Base-by-base conservation (phyloP, 257 asterid species). In the Phtheirospermum japonicum region DNA sequence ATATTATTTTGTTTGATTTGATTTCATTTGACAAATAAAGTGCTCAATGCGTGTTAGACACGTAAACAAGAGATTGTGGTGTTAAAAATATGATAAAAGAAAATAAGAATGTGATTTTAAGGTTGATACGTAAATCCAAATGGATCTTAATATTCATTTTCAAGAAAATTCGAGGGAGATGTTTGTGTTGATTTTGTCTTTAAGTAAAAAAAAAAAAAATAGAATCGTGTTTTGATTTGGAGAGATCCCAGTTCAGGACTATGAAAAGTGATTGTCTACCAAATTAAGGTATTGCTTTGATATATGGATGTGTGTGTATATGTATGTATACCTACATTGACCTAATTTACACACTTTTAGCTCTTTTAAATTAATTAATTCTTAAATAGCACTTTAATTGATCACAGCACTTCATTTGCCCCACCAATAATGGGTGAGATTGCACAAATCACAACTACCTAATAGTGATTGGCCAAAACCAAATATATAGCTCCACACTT, bases 401-500 rank as follows among this genome's bases (percentile, higher is more conserved):
- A 23, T 23, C 1, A 23, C 28, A 23, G 1, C 28, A 23, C 1
- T 23, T 23, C 28, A 40, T 46, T 26, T 49, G 48, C 36, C 16
- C 32, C 11, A 63, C 26, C 33, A 52, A 63, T 3, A 49, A 63
- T 32, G 57, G 63, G 42, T 54, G 61, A 66, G 65, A 66, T 62
- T 66, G 67, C 36, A 17, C 50, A 18, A 34, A 63, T 61, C 60
- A 61, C 60, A 66, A 70, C 73, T 49, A 74, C 53, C 75, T 23
- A 63, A 32, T 57, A n/a, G 55, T 10, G 48, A 53, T 60, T 33
- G 56, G 48, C 73, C 62, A 73, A 65, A 55, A 72, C 65, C 61
- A 73, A 66, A 61, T 33, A 67, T 61, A 54, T 13, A 4, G 1
- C 6, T 13, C 23, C 62, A 45, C 55, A 54, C 32, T 59, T 64